A percentile compares a stretch with the other conserved stretches of the same genome.
Conservation (phyloP, 148 eudicot species). For the Chenopodium suecicum region DNA sequence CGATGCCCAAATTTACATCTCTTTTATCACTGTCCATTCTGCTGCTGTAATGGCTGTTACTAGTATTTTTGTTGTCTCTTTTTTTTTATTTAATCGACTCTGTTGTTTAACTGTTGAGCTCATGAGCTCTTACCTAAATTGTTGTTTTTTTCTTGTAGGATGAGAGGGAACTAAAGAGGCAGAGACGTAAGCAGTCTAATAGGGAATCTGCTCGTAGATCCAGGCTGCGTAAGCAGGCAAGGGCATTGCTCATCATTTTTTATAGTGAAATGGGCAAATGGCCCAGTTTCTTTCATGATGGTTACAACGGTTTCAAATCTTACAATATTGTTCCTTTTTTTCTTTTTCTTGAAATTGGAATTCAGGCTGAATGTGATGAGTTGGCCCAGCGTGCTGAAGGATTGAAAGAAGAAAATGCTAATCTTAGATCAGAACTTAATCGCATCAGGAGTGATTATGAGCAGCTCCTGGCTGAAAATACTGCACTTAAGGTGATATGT, state of each 20-base stretch:
- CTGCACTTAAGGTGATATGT: constrained; percentile 62
- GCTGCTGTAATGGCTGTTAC: background rate
- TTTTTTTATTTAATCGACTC: background rate
- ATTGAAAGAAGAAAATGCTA: constrained; percentile 81
- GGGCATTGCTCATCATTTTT: constrained; percentile 7
- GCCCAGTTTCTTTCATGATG: background rate
- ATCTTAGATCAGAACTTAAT: constrained; percentile 74
- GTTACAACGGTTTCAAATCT: background rate
- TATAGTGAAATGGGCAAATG: background rate
- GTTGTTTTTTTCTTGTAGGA: constrained; percentile 51
- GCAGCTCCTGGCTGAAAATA: constrained; percentile 70
- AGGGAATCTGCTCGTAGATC: constrained; percentile 98
- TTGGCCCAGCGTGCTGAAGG: constrained; percentile 85
- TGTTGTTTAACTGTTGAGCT: background rate
- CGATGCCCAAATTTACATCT: background rate
- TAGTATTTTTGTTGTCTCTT: background rate
- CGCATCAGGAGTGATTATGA: constrained; percentile 73
- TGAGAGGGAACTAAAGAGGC: constrained; percentile 94
- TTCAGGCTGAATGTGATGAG: constrained; percentile 94
- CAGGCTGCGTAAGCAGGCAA: constrained; percentile 93
- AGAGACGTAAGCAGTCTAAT: constrained; percentile 95
- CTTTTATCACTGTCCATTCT: background rate
- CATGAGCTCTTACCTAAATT: background rate
- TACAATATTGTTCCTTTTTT: background rate
- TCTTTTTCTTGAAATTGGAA: constrained; percentile 6